Base-by-base conservation (phyloP, 208 protist genomes). In the Porcisia deanei region DNA sequence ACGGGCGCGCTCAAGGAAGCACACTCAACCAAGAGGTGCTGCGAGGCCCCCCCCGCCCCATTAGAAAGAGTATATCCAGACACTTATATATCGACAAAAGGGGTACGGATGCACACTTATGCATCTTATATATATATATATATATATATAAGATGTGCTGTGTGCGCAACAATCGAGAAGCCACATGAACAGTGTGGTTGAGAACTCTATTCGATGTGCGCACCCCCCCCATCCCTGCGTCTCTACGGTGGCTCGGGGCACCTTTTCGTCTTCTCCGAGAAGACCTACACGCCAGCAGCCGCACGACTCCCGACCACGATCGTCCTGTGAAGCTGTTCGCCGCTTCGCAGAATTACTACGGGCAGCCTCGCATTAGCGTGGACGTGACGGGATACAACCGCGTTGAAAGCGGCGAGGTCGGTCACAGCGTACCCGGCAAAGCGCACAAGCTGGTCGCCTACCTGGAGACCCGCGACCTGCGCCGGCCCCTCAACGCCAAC, bases 371-470 rank as follows among this genome's bases (percentile, higher is more conserved):
- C 82, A 10, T 78, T 84, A 16, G 84, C 71, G 30, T 83, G 82
- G 71, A 91, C 85, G 75, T 96, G 90, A 18, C 92, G 86, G 43
- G 89, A 81, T 6, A 94, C 90, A 20, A 96, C 85, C 22, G 90
- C 84, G 66, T 96, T 96, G 74, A 96, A 96, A 39, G 92, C 86
- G 22, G 92, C 83, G 10, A 96, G 85, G 70, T 96, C 92, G 18
- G 92, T 96, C 39, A 96, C 92, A 1, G 90, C 78, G 76, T 94
- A 96, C 37, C 90, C 90, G 8, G 89, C 92, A 73, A 96, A 96
- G 60, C 92, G 92, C 59, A 90, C 69, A 0, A 96, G 83, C 60
- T 88, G 82, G 75, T 96, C 92, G 34, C 89, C 90, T 0, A 79
- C 82, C 60, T 85, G 64, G 71, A 96, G 73, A 34, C 90, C 90